Percentiles rank a stretch among this genome's conserved stretches.
These are phyloP conservation scores for Daldinia childiae DNA, from an alignment of 495 filamentous ascomycete species.

Conservation along the genomic window DNA sequence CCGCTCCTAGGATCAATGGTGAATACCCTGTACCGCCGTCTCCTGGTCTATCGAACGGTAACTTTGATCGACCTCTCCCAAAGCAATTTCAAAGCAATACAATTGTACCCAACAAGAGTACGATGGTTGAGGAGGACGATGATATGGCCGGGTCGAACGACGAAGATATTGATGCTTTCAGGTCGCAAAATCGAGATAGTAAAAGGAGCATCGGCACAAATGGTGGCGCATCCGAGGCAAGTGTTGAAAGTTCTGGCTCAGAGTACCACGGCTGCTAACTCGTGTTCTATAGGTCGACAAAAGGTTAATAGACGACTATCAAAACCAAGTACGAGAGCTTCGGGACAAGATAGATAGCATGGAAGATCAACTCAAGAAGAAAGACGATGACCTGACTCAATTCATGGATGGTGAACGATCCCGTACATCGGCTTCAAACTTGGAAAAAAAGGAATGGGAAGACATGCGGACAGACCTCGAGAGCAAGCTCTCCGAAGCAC, in stretches of 20 bases:
- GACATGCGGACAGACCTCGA: conserved; percentile 79
- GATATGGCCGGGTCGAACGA: conserved; percentile 59
- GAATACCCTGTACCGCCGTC: conserved; percentile 60
- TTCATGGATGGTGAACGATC: conserved; percentile 56
- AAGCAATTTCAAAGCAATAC: conserved; percentile 96
- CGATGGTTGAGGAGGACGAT: conserved; percentile 97
- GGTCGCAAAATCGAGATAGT: conserved; percentile 61
- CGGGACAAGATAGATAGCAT: conserved; percentile 77
- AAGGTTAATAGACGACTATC: conserved; percentile 77
- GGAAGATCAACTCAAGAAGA: conserved; percentile 66
- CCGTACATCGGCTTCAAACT: conserved; percentile 57
- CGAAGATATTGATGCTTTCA: conserved; percentile 65
- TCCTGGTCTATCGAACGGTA: conserved; percentile 52
- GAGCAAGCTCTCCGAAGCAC: conserved; percentile 77
- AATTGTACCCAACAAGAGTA: conserved; percentile 96
- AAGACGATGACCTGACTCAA: conserved; percentile 58
- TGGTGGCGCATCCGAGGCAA: conserved; percentile 60
- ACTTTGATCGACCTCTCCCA: conserved; percentile 68
- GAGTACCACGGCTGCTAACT: conserved; percentile 8
- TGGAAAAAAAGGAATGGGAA: conserved; percentile 74
- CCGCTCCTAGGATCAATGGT: conserved; percentile 49
- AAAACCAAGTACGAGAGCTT: conserved; percentile 77
- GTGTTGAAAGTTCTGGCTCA: neutral
- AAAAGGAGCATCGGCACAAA: conserved; percentile 64
- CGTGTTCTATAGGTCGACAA: conserved; percentile 64